Base-by-base conservation (phyloP, 768 basidiomycete species). In the Tremella yokohamensis region DNA sequence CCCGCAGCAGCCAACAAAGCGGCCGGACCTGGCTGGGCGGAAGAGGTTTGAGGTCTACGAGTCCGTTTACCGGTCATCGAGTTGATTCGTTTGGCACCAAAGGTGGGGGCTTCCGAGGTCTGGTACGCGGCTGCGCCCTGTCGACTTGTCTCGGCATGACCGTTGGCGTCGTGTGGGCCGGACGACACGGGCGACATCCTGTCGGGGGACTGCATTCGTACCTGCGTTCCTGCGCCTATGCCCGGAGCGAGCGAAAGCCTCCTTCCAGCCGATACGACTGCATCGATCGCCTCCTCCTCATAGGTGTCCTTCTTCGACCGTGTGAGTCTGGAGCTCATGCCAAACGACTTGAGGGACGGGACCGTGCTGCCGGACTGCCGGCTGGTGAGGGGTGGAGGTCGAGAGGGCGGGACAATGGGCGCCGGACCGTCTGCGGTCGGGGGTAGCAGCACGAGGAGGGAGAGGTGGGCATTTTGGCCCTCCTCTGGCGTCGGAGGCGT, bases 161-260 rank as follows among this genome's bases (percentile, higher is more conserved):
- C 25, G 16, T 18, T 22, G 13, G 25, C 26, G 58, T 25, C 25
- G 16, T 29, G 57, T 49, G 54, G 12, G 26, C 49, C 50, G 38
- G 37, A 49, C 34, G 51, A 26, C 16, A 18, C 37, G 15, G 63
- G 19, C 13, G 51, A 52, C 19, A 34, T n/a, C 22, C 12, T 24
- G 18, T 39, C 26, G 16, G 54, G 42, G 12, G 8, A 18, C 18
- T 38, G 40, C 34, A 49, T 12, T n/a, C 19, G 22, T 12, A 54
- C 52, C 20, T 61, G 54, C n/a, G 66, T 65, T 18, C 70, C 70
- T 3, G 49, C 52, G 8, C 68, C 70, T 19, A 72, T 54, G 12
- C 68, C 68, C 13, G 70, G 63, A 9, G 70, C 70, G 12, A 72
- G 51, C 57, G 62, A 64, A n/a, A 69, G 40, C 19, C 70, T 60